These are phyloP conservation scores for Fusarium sp. DNA, from an alignment of 2,329 filamentous ascomycete genomes.

Conservation along the genomic window DNA sequence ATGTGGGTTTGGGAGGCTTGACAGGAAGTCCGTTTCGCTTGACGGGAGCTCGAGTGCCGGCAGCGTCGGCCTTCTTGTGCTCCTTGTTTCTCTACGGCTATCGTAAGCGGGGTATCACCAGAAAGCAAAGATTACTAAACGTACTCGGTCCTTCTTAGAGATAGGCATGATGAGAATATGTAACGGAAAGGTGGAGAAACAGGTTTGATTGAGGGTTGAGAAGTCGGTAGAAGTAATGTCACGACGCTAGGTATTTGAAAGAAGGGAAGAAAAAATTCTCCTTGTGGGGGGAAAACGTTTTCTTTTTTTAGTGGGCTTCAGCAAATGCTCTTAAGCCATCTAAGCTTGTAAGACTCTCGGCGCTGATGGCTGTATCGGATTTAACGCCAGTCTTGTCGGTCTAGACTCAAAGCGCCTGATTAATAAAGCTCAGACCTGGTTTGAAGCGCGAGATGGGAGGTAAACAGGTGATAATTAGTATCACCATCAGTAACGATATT, in stretches of 20 bases:
- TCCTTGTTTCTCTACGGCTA: slow-evolving; percentile 59
- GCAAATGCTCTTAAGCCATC: background rate
- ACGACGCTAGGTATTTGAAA: background rate
- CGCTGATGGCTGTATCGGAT: background rate
- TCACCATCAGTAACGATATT: background rate
- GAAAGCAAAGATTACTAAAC: background rate
- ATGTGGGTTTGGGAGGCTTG: slow-evolving; percentile 61
- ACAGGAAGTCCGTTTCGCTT: slow-evolving; percentile 67
- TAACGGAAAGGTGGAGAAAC: background rate
- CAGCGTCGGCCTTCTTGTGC: slow-evolving; percentile 66
- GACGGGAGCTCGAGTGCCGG: slow-evolving; percentile 64
- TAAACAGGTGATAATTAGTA: background rate
- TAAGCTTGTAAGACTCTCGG: background rate
- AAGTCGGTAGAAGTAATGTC: slow-evolving; percentile 13
- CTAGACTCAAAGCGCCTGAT: background rate
- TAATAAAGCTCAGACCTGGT: background rate
- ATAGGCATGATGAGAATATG: slow-evolving; percentile 40
- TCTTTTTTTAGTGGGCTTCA: background rate
- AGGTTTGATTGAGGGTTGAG: slow-evolving; percentile 5
- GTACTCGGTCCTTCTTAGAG: slow-evolving; percentile 45
- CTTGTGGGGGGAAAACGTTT: background rate
- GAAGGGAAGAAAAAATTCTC: slow-evolving; percentile 19
- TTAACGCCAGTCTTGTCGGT: background rate
- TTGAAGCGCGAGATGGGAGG: background rate
- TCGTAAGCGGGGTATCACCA: background rate